Evolutionary conservation across 139 green algal species (phyloP).

Genomic region (Nannochloris sp.): DNA sequence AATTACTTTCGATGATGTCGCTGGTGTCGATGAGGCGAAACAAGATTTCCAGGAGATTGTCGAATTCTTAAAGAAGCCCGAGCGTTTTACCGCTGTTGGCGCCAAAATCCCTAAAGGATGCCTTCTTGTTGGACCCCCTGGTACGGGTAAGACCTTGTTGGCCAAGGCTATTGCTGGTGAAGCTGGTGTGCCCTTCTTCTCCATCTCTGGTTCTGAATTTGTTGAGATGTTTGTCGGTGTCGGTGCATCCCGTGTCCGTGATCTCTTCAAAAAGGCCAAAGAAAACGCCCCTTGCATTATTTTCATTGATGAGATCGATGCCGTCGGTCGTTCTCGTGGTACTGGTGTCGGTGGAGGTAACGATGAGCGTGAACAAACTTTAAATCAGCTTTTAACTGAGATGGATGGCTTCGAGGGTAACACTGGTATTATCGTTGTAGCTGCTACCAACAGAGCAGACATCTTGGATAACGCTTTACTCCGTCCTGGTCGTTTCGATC

Average conservation of each 20-base stretch:
- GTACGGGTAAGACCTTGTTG: conserved; percentile 96
- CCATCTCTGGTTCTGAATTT: conserved; percentile 97
- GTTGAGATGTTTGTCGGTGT: conserved; percentile 99
- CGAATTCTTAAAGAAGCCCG: conserved; percentile 98
- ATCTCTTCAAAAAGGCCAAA: conserved; percentile 99
- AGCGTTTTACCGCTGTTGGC: conserved; percentile 97
- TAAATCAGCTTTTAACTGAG: conserved; percentile 96
- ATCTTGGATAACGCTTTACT: conserved; percentile 97
- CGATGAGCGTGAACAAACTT: conserved; percentile 98
- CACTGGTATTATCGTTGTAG: conserved; percentile 95
- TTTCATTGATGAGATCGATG: conserved; percentile 99
- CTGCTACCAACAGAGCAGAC: conserved; percentile 96
- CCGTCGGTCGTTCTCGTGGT: conserved; percentile 88
- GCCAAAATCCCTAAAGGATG: conserved; percentile 98
- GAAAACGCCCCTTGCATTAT: conserved; percentile 98
- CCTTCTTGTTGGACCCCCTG: conserved; percentile 91
- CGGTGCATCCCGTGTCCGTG: conserved; percentile 87
- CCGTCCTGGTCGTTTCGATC: conserved; percentile 94
- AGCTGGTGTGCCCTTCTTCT: conserved; percentile 96
- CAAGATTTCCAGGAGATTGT: conserved; percentile 99
- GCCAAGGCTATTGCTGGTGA: conserved; percentile 98
- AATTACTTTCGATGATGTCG: conserved; percentile 95
- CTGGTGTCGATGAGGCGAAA: conserved; percentile 99
- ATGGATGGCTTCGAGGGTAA: conserved; percentile 99
- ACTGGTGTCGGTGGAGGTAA: conserved; percentile 94